These are phyloP conservation scores for Trichoderma sp. DNA, from an alignment of 2,329 filamentous ascomycete species.

Conservation along the genomic window DNA sequence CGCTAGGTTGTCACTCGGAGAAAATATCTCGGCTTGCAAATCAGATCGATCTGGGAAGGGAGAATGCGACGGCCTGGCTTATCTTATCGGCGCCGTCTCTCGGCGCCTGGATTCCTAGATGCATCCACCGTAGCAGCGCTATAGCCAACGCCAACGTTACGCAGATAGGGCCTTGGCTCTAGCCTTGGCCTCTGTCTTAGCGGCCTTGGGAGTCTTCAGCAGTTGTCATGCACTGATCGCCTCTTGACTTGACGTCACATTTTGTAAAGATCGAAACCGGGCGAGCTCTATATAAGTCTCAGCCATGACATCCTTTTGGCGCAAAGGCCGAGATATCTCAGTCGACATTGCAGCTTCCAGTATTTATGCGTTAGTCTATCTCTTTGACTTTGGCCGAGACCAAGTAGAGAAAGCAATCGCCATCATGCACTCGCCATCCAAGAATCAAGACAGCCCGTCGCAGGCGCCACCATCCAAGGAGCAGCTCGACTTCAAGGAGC, in stretches of 20 bases:
- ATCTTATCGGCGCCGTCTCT: slow-evolving; percentile 19
- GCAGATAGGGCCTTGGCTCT: not conserved
- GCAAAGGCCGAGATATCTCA: not conserved
- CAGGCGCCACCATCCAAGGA: slow-evolving; percentile 44
- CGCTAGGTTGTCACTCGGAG: not conserved
- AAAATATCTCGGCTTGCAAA: slow-evolving; percentile 13
- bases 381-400: slow-evolving; percentile 11
- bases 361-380: not conserved
- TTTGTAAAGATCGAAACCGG: slow-evolving; percentile 2
- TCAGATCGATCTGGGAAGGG: not conserved
- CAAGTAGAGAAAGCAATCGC: slow-evolving; percentile 25
- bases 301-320: not conserved
- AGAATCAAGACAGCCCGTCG: not conserved
- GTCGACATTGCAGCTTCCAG: not conserved
- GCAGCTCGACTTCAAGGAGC: slow-evolving; percentile 51
- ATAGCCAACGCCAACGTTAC: not conserved
- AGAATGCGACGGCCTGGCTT: not conserved
- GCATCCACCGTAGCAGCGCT: not conserved
- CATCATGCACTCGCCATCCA: not conserved
- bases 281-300: not conserved
- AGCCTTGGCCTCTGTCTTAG: not conserved
- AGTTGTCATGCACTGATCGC: not conserved
- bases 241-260: slow-evolving; percentile 14
- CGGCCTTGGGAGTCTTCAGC: not conserved
- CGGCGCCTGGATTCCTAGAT: not conserved